These are phyloP conservation scores for Sedum album DNA, from an alignment of 164 flowering plant species.

Conservation along the genomic window DNA sequence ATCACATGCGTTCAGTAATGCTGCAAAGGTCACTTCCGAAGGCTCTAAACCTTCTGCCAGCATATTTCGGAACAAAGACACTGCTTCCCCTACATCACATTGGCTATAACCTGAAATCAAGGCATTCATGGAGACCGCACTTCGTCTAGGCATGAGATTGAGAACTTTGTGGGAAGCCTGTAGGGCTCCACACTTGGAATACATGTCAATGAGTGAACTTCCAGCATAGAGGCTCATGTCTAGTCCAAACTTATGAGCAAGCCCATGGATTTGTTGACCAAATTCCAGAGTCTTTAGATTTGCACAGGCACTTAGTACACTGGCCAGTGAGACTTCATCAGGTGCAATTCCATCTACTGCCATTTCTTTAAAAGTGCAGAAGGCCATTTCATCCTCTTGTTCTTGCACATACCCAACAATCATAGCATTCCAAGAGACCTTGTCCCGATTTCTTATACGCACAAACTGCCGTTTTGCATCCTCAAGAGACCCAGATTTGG, in stretches of 20 bases:
- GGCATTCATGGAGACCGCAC: conserved; percentile 69
- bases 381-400: conserved; percentile 55
- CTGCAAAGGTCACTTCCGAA: not conserved
- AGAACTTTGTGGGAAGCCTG: conserved; percentile 39
- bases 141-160: conserved; percentile 41
- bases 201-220: conserved; percentile 87
- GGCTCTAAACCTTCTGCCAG: not conserved
- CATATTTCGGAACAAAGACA: not conserved
- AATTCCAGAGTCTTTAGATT: conserved; percentile 37
- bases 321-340: conserved; percentile 72
- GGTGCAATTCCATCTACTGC: conserved; percentile 37
- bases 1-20: not conserved
- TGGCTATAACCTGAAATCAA: conserved; percentile 61
- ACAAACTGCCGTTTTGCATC: conserved; percentile 70
- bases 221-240: conserved; percentile 60
- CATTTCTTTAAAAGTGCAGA: conserved; percentile 56
- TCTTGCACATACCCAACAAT: conserved; percentile 75
- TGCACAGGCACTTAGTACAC: conserved; percentile 73
- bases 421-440: conserved; percentile 88
- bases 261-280: conserved; percentile 61
- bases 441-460: conserved; percentile 42
- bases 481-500: conserved; percentile 55
- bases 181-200: conserved; percentile 60
- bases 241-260: conserved; percentile 49
- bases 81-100: conserved; percentile 4